Conservation (phyloP, 2,329 filamentous ascomycete species). For the Lecanicillium sp. region DNA sequence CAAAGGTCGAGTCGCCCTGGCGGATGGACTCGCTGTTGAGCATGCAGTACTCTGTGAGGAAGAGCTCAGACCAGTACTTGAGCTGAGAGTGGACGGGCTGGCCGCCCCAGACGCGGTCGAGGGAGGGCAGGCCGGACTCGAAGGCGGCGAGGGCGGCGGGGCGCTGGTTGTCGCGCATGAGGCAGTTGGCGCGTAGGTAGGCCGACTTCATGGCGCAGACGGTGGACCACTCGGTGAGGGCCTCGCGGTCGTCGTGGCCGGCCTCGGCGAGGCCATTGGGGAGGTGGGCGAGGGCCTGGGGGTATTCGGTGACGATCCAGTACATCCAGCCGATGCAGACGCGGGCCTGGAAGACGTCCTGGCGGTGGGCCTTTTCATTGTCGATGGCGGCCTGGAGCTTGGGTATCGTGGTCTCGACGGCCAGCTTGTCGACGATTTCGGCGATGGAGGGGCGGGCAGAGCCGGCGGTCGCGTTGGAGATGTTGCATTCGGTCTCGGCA, state of each 20-base stretch:
- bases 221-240: slow-evolving; percentile 67
- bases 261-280: slow-evolving; percentile 57
- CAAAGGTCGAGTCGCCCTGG: slow-evolving; percentile 43
- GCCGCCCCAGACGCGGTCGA: slow-evolving; percentile 48
- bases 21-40: slow-evolving; percentile 56
- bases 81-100: slow-evolving; percentile 57
- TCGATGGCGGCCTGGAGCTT: slow-evolving; percentile 53
- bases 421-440: slow-evolving; percentile 37
- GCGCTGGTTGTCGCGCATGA: slow-evolving; percentile 43
- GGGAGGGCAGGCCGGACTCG: slow-evolving; percentile 57
- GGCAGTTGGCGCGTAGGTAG: slow-evolving; percentile 66
- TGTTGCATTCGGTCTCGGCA: slow-evolving; percentile 61
- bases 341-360: slow-evolving; percentile 69
- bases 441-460: slow-evolving; percentile 36
- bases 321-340: slow-evolving; percentile 82
- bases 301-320: slow-evolving; percentile 68
- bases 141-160: slow-evolving; percentile 61
- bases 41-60: slow-evolving; percentile 69
- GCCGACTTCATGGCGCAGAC: slow-evolving; percentile 74
- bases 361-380: slow-evolving; percentile 44
- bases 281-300: slow-evolving; percentile 52
- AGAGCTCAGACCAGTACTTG: slow-evolving; percentile 71
- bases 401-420: slow-evolving; percentile 40
- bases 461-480: slow-evolving; percentile 48
- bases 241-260: slow-evolving; percentile 45